Percentiles rank a stretch among this genome's conserved stretches.
Evolutionary conservation across 805 yeast genomes (phyloP).

Genomic region (Spathaspora sp.): DNA sequence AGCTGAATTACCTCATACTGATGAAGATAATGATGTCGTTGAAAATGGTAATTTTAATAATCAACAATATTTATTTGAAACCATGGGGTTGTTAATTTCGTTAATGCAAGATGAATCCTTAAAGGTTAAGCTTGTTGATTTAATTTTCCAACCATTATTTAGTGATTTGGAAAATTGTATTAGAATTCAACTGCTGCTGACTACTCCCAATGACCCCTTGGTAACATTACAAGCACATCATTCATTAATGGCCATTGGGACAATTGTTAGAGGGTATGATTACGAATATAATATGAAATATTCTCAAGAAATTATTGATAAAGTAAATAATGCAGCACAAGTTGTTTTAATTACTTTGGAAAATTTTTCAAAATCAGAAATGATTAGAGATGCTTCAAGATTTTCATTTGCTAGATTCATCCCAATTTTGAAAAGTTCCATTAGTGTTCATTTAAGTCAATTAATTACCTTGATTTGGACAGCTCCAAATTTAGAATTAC

Average conservation of each 20-base stretch:
- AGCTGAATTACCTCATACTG: slow-evolving; percentile 51
- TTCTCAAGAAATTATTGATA: slow-evolving; percentile 36
- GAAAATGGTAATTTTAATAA: slow-evolving; percentile 59
- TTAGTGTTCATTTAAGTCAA: slow-evolving; percentile 54
- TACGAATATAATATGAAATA: slow-evolving; percentile 37
- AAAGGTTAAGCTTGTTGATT: slow-evolving; percentile 51
- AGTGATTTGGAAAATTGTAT: slow-evolving; percentile 66
- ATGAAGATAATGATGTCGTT: slow-evolving; percentile 51
- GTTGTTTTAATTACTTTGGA: slow-evolving; percentile 83
- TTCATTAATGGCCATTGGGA: slow-evolving; percentile 81
- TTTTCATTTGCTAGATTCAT: slow-evolving; percentile 85
- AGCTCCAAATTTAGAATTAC: slow-evolving; percentile 49
- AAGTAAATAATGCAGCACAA: slow-evolving; percentile 66
- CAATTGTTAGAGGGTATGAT: slow-evolving; percentile 83
- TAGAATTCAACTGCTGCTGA: background rate
- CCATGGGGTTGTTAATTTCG: slow-evolving; percentile 72
- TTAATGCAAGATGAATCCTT: slow-evolving; percentile 26
- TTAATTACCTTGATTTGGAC: slow-evolving; percentile 61
- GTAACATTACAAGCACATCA: slow-evolving; percentile 78
- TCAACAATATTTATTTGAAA: slow-evolving; percentile 81
- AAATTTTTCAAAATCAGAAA: slow-evolving; percentile 59
- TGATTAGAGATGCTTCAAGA: slow-evolving; percentile 79
- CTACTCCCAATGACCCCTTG: slow-evolving; percentile 21
- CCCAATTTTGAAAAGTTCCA: slow-evolving; percentile 56
- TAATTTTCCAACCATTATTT: slow-evolving; percentile 73